These are phyloP conservation scores for Kwoniella botswanensis DNA, from an alignment of 768 basidiomycete species.

Conservation along the genomic window DNA sequence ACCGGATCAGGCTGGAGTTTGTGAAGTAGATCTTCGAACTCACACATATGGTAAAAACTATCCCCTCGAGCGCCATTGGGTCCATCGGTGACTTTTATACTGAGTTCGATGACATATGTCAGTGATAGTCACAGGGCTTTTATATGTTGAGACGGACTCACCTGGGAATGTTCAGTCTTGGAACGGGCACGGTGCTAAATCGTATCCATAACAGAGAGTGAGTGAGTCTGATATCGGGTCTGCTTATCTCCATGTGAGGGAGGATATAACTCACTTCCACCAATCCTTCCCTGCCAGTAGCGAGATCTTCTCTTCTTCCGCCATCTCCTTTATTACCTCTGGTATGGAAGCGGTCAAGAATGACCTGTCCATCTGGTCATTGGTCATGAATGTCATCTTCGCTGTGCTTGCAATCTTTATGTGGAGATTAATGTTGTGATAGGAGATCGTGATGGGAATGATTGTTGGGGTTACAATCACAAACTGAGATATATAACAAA, in stretches of 20 bases:
- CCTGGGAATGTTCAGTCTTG: conserved; percentile 24
- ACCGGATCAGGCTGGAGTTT: conserved; percentile 43
- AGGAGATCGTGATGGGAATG: too few species aligned
- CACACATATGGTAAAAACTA: conserved; percentile 51
- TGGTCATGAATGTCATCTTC: conserved; percentile 2
- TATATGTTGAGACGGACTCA: neutral
- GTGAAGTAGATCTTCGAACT: conserved; percentile 37
- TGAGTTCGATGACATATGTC: neutral
- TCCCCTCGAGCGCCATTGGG: conserved; percentile 73
- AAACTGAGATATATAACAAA: too few species aligned
- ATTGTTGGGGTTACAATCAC: too few species aligned
- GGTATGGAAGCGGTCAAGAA: conserved; percentile 67
- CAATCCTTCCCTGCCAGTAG: conserved; percentile 70
- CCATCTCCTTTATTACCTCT: conserved; percentile 64
- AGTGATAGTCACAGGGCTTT: neutral
- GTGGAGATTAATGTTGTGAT: neutral
- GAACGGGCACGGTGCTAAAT: conserved; percentile 21
- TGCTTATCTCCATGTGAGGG: neutral
- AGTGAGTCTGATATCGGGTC: too few species aligned
- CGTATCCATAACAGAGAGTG: neutral
- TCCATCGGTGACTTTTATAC: conserved; percentile 69
- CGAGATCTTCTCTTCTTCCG: conserved; percentile 65
- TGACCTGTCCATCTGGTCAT: conserved; percentile 33
- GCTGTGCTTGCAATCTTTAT: neutral
- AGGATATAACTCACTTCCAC: conserved; percentile 63